Evolutionary conservation across 306 rosid genomes (phyloP).

Genomic region (Corylus heterophylla): DNA sequence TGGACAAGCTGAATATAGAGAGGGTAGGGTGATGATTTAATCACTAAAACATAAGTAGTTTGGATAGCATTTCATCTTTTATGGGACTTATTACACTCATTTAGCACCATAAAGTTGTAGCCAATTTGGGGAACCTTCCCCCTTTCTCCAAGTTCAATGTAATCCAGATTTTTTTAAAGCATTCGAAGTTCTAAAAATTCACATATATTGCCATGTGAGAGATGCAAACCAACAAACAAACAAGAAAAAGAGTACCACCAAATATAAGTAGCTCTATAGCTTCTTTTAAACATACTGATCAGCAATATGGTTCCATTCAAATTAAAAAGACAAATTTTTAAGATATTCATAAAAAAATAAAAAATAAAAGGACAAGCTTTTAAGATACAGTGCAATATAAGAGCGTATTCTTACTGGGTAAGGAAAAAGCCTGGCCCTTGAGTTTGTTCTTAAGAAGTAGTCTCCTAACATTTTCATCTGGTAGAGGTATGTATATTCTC

Average conservation of each 20-base stretch:
- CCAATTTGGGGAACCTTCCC: not conserved
- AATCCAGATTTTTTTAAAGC: not conserved
- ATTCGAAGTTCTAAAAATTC: not conserved
- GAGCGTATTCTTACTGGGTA: conserved; percentile 71
- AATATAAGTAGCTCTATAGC: not conserved
- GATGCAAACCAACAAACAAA: not conserved
- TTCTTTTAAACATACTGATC: not conserved
- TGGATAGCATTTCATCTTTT: not conserved
- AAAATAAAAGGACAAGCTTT: not conserved
- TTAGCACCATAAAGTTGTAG: not conserved
- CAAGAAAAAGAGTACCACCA: not conserved
- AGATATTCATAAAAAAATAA: not conserved
- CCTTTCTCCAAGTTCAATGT: not conserved
- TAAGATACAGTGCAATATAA: conserved; percentile 15
- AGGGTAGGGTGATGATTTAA: not conserved
- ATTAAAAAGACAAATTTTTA: not conserved
- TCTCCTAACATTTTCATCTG: conserved; percentile 73
- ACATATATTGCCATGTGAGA: not conserved
- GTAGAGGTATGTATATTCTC: conserved; percentile 89
- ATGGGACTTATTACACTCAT: not conserved
- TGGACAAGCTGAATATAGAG: not conserved
- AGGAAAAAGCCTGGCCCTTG: conserved; percentile 91
- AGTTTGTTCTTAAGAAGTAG: conserved; percentile 75
- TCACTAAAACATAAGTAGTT: not conserved
- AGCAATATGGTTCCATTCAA: not conserved